A percentile compares a stretch with the other conserved stretches of the same genome.
Evolutionary conservation across 768 basidiomycete genomes (phyloP).

Genomic region (Holtermanniella nyarrowii): DNA sequence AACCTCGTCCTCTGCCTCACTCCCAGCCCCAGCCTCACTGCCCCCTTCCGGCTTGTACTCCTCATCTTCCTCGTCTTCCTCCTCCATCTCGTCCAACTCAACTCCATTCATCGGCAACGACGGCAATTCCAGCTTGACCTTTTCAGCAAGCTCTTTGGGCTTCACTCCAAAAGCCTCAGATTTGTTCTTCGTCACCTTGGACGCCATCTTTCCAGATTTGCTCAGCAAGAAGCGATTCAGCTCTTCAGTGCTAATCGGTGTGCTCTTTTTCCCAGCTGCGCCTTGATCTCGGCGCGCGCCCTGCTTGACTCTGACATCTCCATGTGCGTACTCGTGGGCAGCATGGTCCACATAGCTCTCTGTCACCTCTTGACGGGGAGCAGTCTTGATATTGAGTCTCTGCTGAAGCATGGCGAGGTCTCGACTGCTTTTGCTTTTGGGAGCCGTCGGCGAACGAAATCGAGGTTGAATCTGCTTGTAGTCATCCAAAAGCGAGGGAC

Average conservation of each 20-base stretch:
- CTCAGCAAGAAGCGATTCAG: constrained; percentile 3
- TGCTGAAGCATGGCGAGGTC: too few species aligned
- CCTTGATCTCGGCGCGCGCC: constrained; percentile 20
- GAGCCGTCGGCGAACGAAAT: too few species aligned
- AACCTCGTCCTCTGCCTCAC: constrained; percentile 6
- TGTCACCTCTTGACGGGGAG: constrained; percentile 8
- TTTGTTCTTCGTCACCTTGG: constrained; percentile 8
- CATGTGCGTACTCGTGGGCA: constrained; percentile 17
- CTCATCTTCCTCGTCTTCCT: constrained; percentile 8
- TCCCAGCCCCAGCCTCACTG: constrained; percentile 14
- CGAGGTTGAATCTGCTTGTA: too few species aligned
- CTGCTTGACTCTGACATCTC: constrained; percentile 9
- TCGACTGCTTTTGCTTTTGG: too few species aligned
- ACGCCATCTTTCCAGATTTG: constrained; percentile 11
- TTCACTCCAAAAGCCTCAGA: constrained; percentile 17
- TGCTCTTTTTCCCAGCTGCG: constrained; percentile 18
- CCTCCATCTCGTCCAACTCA: constrained; percentile 3
- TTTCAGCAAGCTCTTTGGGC: constrained; percentile 14
- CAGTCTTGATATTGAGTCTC: too few species aligned
- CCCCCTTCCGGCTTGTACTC: constrained; percentile 1
- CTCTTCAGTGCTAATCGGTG: constrained; percentile 2
- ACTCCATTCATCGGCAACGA: constrained; percentile 1
- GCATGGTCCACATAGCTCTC: constrained; percentile 23
- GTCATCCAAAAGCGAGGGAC: too few species aligned
- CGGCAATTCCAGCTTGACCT: constrained; percentile 11